Evolutionary conservation across 1,139 yeast species (phyloP).

Genomic region (Hanseniaspora gamundiae): DNA sequence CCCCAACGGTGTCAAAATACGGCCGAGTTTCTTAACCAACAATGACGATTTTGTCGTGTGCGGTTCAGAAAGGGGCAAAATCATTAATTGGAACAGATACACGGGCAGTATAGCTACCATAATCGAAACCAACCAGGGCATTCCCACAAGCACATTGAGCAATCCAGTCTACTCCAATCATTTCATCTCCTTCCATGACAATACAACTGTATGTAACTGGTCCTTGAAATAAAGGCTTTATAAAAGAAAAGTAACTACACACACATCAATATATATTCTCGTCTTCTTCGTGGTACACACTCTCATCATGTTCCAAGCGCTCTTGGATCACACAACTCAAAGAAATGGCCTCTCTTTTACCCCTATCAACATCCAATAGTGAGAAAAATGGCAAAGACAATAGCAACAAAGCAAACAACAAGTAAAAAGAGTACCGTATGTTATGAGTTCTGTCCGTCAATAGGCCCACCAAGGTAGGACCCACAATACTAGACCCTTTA

Average conservation of each 20-base stretch:
- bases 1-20: slow-evolving; percentile 47
- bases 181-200: neutral
- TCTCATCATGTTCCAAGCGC: neutral
- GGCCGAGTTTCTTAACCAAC: slow-evolving; percentile 64
- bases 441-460: slow-evolving; percentile 58
- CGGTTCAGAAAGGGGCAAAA: slow-evolving; percentile 74
- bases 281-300: neutral
- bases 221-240: no score
- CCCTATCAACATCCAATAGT: slow-evolving; percentile 43
- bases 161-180: neutral
- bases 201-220: neutral
- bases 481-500: slow-evolving; percentile 59
- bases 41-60: slow-evolving; percentile 61
- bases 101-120: slow-evolving; percentile 60
- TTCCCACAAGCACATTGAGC: slow-evolving; percentile 8
- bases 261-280: no score
- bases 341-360: slow-evolving; percentile 33
- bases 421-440: slow-evolving; percentile 54
- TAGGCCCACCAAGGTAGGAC: slow-evolving; percentile 54
- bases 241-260: neutral
- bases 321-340: neutral
- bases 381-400: slow-evolving; percentile 40
- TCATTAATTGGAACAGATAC: slow-evolving; percentile 70
- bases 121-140: slow-evolving; percentile 43
- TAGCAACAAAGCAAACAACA: slow-evolving; percentile 38